phyloP scores from a whole-genome alignment of 1,139 yeast genomes.

The Scheffersomyces illinoinensis region DNA sequence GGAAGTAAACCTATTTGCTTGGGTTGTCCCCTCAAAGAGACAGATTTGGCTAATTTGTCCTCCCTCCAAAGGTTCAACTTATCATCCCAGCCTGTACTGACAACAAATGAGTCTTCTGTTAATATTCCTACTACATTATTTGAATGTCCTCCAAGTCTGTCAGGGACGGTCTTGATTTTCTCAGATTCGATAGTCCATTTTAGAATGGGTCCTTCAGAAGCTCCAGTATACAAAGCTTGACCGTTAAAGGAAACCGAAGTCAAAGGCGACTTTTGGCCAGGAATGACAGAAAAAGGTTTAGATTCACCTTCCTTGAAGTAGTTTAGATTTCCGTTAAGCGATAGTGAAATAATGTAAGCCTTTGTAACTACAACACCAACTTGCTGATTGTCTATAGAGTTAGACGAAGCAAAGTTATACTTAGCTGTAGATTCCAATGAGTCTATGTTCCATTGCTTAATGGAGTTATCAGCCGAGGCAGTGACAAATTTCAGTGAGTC shows the following conservation, averaged over 20 bases:
- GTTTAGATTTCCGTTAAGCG: conserved; percentile 72
- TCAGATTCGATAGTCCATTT: conserved; percentile 50
- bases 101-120: conserved; percentile 26
- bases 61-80: conserved; percentile 52
- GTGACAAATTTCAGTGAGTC: conserved; percentile 63
- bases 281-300: conserved; percentile 45
- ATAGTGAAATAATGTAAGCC: conserved; percentile 61
- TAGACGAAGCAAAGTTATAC: conserved; percentile 40
- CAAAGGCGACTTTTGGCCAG: conserved; percentile 83
- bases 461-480: conserved; percentile 78
- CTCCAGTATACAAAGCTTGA: conserved; percentile 58
- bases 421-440: conserved; percentile 26
- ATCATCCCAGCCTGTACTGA: conserved; percentile 89
- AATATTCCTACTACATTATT: conserved; percentile 57
- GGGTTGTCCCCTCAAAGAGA: conserved; percentile 62
- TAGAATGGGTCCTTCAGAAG: conserved; percentile 76
- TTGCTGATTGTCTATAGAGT: conserved; percentile 62
- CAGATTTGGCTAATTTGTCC: conserved; percentile 24
- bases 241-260: conserved; percentile 44
- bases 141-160: conserved; percentile 38
- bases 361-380: conserved; percentile 74
- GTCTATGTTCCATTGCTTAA: conserved; percentile 62
- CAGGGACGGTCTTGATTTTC: conserved; percentile 32
- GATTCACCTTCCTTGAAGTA: conserved; percentile 45
- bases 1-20: conserved; percentile 42